Evolutionary conservation across 2,329 filamentous ascomycete species (phyloP), one percentile per base, ranked within the genome.

Genomic region (Aspergillus floridensis): DNA sequence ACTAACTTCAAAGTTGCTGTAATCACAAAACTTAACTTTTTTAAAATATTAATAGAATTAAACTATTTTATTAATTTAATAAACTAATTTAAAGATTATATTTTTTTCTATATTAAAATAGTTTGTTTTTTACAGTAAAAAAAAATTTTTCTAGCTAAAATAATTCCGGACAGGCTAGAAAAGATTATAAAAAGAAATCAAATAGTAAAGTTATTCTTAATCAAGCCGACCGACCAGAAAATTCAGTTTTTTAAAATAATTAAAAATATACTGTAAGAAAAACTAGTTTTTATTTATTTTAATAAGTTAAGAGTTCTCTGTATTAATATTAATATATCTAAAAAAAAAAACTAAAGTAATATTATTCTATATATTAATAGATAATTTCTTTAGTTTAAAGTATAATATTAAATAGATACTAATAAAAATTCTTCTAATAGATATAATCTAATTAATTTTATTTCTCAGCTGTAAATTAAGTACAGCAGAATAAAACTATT

Each of bases 271-370:
- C 16, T 56, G 38, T 49, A 56, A 2, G 35, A 32, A 31, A 55
- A 32, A 8, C 12, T 21, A 49, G 46, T 48, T 22, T n/a, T 48
- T 35, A 19, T 22, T 3, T 48, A 48, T 48, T 48, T 48, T 56
- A 48, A 31, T n/a, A 32, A 48, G 19, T 16, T 26, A 10, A n/a
- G n/a, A n/a, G n/a, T 56, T 3, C 19, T 32, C 10, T 56, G 35
- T 56, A 47, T 56, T 49, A 49, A 19, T 56, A 48, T 48, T 49
- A 49, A 48, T 49, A 48, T 47, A 26, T 51, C 11, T 29, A 51
- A 51, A 11, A 32, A 54, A 26, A 26, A 14, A 44, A 26, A n/a
- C n/a, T n/a, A n/a, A n/a, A n/a, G 19, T 24, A 41, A 53, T 19
- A n/a, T 5, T 35, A 21, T 35, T 53, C 4, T 19, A 53, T 53